A percentile compares a stretch with the other conserved stretches of the same genome.
These are phyloP conservation scores for Pseudonitzschia multiseries DNA, from an alignment of 108 stramenopile species.

Conservation along the genomic window DNA sequence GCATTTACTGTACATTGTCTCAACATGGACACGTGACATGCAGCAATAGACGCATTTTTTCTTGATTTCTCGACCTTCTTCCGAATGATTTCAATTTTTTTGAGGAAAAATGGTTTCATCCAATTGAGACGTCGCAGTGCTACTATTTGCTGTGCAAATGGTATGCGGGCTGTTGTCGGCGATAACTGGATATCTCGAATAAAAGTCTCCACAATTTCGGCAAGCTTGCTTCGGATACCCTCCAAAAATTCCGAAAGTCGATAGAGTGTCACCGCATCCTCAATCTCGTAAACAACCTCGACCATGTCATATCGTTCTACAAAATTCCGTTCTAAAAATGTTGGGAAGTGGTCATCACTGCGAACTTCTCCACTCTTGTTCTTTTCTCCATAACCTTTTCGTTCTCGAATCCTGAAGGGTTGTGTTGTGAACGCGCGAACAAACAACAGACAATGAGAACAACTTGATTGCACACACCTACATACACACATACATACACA, in stretches of 20 bases:
- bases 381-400: conserved; percentile 72
- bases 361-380: conserved; percentile 35
- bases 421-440: too few relatives aligned
- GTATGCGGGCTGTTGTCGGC: neutral
- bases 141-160: conserved; percentile 30
- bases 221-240: conserved; percentile 14
- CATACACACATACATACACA: too few relatives aligned
- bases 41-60: neutral
- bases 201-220: conserved; percentile 9
- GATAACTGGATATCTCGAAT: neutral
- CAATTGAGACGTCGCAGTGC: conserved; percentile 45
- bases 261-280: conserved; percentile 24
- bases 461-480: too few relatives aligned
- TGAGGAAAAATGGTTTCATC: conserved; percentile 19
- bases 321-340: conserved; percentile 50
- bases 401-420: conserved; percentile 38
- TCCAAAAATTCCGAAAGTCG: conserved; percentile 26
- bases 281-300: conserved; percentile 34
- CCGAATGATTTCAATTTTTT: conserved; percentile 4
- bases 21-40: neutral
- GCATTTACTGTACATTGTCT: conserved; percentile 13
- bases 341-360: conserved; percentile 41
- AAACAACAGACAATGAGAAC: too few relatives aligned
- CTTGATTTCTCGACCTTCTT: conserved; percentile 8
- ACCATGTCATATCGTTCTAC: conserved; percentile 46